Evolutionary conservation across 768 basidiomycete species (phyloP).

Genomic region (Serendipita sp.): DNA sequence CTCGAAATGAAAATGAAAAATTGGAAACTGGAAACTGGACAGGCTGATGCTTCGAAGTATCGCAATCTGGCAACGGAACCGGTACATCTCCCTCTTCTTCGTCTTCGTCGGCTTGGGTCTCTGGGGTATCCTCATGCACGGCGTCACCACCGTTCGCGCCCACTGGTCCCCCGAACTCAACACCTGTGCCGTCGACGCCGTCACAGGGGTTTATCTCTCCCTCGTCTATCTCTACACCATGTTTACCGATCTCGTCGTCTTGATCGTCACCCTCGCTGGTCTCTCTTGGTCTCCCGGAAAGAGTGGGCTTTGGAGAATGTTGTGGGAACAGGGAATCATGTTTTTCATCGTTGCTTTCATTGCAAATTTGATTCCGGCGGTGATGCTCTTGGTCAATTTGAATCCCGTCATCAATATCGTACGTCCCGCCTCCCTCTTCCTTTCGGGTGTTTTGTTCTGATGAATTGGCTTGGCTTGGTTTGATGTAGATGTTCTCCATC

Average conservation of each 20-base stretch:
- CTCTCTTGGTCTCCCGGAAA: constrained; percentile 35
- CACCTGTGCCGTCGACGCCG: constrained; percentile 35
- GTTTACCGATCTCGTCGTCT: constrained; percentile 48
- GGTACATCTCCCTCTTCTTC: constrained; percentile 32
- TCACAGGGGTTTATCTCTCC: constrained; percentile 40
- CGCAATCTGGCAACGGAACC: constrained; percentile 51
- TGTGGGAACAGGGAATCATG: constrained; percentile 58
- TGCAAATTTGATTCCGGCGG: constrained; percentile 51
- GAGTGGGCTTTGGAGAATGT: constrained; percentile 45
- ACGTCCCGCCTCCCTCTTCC: not conserved
- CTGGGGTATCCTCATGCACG: constrained; percentile 50
- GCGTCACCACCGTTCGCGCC: constrained; percentile 50
- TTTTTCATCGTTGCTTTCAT: constrained; percentile 51
- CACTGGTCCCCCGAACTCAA: constrained; percentile 27
- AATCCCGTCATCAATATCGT: not conserved
- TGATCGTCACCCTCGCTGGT: constrained; percentile 37
- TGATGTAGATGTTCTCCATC: not conserved
- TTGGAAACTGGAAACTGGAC: too few relatives aligned
- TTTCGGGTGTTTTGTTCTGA: not conserved
- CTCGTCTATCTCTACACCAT: constrained; percentile 58
- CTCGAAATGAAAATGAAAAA: too few relatives aligned
- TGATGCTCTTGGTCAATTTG: constrained; percentile 13
- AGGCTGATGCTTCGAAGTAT: constrained; percentile 28
- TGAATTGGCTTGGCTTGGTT: not conserved
- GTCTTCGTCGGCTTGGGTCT: constrained; percentile 41